phyloP scores from a whole-genome alignment of 495 filamentous ascomycete species.

The Xylaria venustula region DNA sequence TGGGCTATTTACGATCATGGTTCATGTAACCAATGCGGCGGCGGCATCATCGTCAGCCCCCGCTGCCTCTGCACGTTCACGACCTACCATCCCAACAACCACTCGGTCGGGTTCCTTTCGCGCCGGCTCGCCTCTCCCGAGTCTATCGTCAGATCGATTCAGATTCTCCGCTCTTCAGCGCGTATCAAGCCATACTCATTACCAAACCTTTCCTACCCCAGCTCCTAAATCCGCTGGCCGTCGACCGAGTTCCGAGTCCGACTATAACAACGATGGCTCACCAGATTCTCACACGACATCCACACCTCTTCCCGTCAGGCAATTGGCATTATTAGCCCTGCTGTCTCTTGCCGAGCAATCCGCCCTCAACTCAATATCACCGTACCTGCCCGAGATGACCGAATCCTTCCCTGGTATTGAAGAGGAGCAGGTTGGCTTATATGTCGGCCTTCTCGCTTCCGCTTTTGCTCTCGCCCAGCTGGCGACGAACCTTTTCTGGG shows the following conservation, averaged over 20 bases:
- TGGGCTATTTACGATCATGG: slow-evolving; percentile 24
- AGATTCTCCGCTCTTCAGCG: slow-evolving; percentile 41
- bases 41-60: slow-evolving; percentile 25
- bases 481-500: slow-evolving; percentile 90
- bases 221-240: slow-evolving; percentile 70
- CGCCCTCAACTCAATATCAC: slow-evolving; percentile 93
- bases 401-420: slow-evolving; percentile 80
- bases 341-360: slow-evolving; percentile 93
- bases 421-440: slow-evolving; percentile 69
- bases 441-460: slow-evolving; percentile 86
- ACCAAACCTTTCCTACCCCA: slow-evolving; percentile 91
- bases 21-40: slow-evolving; percentile 29
- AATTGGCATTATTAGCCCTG: slow-evolving; percentile 80
- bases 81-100: slow-evolving; percentile 21
- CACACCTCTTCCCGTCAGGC: slow-evolving; percentile 76
- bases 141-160: slow-evolving; percentile 18
- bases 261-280: slow-evolving; percentile 23
- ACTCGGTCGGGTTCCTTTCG: slow-evolving; percentile 46
- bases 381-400: slow-evolving; percentile 92
- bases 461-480: slow-evolving; percentile 92
- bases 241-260: slow-evolving; percentile 26
- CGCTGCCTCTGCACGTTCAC: slow-evolving; percentile 16
- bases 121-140: slow-evolving; percentile 46
- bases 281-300: slow-evolving; percentile 38
- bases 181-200: slow-evolving; percentile 63